These are phyloP conservation scores for Saturnispora sekii DNA, from an alignment of 805 yeast genomes.

Conservation along the genomic window DNA sequence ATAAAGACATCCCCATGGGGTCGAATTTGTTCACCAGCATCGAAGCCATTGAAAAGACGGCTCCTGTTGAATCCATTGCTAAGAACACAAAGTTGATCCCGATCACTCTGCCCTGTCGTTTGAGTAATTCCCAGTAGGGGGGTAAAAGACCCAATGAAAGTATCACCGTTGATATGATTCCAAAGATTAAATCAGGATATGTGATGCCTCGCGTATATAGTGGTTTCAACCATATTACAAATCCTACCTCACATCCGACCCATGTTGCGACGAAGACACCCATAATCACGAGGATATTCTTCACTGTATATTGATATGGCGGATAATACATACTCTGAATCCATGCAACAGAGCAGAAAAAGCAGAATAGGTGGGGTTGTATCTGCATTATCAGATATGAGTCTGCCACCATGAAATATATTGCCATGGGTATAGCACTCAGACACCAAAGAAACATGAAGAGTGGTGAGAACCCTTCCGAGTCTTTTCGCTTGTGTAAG, in stretches of 20 bases:
- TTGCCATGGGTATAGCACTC: conserved; percentile 72
- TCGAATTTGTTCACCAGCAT: conserved; percentile 55
- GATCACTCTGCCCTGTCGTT: conserved; percentile 73
- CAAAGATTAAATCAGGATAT: conserved; percentile 79
- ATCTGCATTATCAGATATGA: conserved; percentile 71
- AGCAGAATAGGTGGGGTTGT: conserved; percentile 79
- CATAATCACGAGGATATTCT: conserved; percentile 29
- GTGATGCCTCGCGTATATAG: conserved; percentile 32
- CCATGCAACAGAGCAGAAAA: conserved; percentile 59
- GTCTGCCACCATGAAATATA: conserved; percentile 66
- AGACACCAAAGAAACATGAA: conserved; percentile 87
- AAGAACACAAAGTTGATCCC: conserved; percentile 83
- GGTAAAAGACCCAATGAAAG: conserved; percentile 76
- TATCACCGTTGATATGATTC: conserved; percentile 67
- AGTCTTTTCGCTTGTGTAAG: conserved; percentile 56
- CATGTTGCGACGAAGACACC: conserved; percentile 33
- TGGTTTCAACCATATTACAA: conserved; percentile 60
- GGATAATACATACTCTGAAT: conserved; percentile 62
- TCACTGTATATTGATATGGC: conserved; percentile 37
- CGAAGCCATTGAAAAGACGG: conserved; percentile 59
- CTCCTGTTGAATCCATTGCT: conserved; percentile 70
- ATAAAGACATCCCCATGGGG: conserved; percentile 67
- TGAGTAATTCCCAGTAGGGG: conserved; percentile 76
- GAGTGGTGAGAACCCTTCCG: conserved; percentile 82
- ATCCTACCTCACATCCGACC: conserved; percentile 59